Evolutionary conservation across 768 basidiomycete genomes (phyloP), one percentile per base, ranked within the genome.

Genomic region (Tulasnella calospora): DNA sequence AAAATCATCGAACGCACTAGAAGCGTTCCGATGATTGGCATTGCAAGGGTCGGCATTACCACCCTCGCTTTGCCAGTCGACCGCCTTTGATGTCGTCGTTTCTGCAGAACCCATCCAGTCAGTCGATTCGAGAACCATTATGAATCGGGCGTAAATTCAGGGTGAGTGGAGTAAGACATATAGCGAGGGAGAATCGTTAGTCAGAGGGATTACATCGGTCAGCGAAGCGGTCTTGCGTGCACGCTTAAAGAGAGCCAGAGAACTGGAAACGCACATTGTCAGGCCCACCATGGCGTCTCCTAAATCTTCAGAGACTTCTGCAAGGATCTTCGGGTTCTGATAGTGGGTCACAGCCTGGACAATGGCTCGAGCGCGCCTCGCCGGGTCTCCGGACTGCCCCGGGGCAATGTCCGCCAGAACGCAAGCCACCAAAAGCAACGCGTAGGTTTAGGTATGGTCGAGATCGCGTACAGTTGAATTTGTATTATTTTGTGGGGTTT

Each of bases 271-370:
- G 83, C 82, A 94, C 94, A 96, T 95, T 12, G 91, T 92, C 79
- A 96, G 86, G 57, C 96, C 96, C 73, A 95, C 94, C 96, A 98
- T 98, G n/a, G 96, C 91, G 71, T 90, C 86, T 27, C 96, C 96
- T 40, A 98, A 84, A 84, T 94, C 87, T 83, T 94, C 92, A 23
- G 94, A 95, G 19, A 94, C 77, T 86, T 98, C 95, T 30, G 96
- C 95, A 67, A 99, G 89, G 67, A 95, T 88, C 83, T 94, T 92
- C 13, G 96, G 90, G 85, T 98, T 97, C 86, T 99, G 95, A 88
- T 91, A 92, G 87, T 99, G 97, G 1, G 97, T 82, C 82, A 96
- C 95, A 55, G 98, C 94, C 86, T 98, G 95, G 35, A 99, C 98
- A 81, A 99, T 96, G 10, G 98, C 96, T 73, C 91, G 90, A 8